Evolutionary conservation across 2,329 filamentous ascomycete genomes (phyloP), one percentile per base, ranked within the genome.

Genomic region (Epichloe amarillans): DNA sequence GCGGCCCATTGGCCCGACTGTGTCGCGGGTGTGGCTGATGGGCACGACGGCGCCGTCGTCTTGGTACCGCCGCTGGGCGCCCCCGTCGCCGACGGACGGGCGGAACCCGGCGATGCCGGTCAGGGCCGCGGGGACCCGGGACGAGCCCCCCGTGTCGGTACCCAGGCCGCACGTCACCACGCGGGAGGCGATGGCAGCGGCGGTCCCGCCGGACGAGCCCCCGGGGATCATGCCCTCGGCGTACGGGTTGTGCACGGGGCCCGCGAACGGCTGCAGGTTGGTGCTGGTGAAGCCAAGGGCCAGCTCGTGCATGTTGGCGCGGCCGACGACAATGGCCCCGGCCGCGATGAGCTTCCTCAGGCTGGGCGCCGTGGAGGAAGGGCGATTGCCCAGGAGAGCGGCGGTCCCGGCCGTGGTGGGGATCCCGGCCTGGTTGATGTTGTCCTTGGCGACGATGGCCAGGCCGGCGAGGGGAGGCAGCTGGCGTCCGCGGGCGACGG

Each of bases 11-110:
- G 76, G 72, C 0, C 84, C 84, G 0, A 86, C 70, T 0, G 77
- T 82, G 57, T 88, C 84, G 58, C 84, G 80, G 56, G 80, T 75
- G 35, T 74, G 64, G 2, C 74, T 77, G 4, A 87, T 79, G 0
- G 84, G 84, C 11, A 88, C 76, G 1, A 86, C 82, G 36, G 21
- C 43, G 17, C 15, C 10, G 23, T 51, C 46, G 26, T 56, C 53
- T 7, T 51, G 37, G 38, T 56, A 56, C 19, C 53, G 53, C 7
- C 50, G 51, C 30, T 56, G 45, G 7, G n/a, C 4, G 37, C 55
- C 53, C 11, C 55, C 53, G 23, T 56, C 36, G 37, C 55, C 55
- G 11, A 56, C 53, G 1, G 55, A 55, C 10, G 55, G 55, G 3
- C 55, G 53, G 17, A 54, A 55, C 39, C 57, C 57, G 7, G 53